Evolutionary conservation across 345 rosid species (phyloP).

Genomic region (Sapria himalayana): DNA sequence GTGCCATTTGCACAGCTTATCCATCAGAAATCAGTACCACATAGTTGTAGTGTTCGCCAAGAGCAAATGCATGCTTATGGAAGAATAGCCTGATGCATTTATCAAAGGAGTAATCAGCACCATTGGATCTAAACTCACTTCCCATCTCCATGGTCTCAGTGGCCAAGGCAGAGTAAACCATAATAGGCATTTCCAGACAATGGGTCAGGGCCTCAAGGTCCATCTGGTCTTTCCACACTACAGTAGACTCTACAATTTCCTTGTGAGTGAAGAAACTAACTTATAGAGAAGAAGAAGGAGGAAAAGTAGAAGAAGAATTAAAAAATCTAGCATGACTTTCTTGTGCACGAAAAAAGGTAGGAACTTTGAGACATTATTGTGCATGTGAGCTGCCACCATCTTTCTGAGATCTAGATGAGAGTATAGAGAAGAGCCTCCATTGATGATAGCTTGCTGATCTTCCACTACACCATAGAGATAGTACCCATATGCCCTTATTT

Average conservation of each 20-base stretch:
- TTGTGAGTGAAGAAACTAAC: constrained; percentile 15
- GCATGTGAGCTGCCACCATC: constrained; percentile 73
- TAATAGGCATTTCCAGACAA: constrained; percentile 27
- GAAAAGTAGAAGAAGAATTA: no score
- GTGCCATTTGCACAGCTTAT: no score
- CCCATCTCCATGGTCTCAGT: constrained; percentile 73
- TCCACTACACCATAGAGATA: constrained; percentile 89
- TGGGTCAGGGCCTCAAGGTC: constrained; percentile 51
- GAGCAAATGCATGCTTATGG: constrained; percentile 57
- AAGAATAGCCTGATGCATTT: constrained; percentile 24
- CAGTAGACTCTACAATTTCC: constrained; percentile 42
- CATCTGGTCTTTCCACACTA: constrained; percentile 52
- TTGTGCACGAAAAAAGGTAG: constrained; percentile 38
- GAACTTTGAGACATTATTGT: constrained; percentile 33
- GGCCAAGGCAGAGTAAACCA: constrained; percentile 40
- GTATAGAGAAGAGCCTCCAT: constrained; percentile 49
- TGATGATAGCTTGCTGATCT: constrained; percentile 39
- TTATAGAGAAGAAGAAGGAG: no score
- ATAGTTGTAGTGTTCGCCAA: constrained; percentile 50
- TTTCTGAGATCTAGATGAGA: constrained; percentile 44
- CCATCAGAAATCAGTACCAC: constrained; percentile 18
- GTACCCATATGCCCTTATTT: constrained; percentile 83
- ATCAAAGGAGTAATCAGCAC: constrained; percentile 6
- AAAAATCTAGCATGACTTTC: no score
- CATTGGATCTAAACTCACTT: constrained; percentile 29